A percentile compares a stretch with the other conserved stretches of the same genome.
Conservation (phyloP, 768 basidiomycete genomes). For the Leucocoprinus birnbaumii region DNA sequence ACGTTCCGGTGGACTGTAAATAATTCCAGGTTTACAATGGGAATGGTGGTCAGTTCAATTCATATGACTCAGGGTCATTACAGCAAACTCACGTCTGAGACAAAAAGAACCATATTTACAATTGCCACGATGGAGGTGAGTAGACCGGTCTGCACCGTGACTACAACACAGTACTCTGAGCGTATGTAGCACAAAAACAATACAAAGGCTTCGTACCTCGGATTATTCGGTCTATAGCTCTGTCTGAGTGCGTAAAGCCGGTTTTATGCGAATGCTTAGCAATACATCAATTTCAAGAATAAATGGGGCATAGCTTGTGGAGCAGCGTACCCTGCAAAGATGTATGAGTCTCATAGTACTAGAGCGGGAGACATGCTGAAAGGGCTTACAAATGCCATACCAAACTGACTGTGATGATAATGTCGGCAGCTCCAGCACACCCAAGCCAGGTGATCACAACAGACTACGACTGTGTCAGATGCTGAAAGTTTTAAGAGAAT, state of each 20-base stretch:
- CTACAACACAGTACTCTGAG: constrained; percentile 15
- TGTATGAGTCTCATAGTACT: background rate
- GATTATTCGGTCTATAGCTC: constrained; percentile 40
- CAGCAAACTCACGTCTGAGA: constrained; percentile 25
- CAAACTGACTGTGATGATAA: constrained; percentile 38
- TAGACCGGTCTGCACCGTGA: constrained; percentile 35
- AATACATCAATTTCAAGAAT: too few species aligned
- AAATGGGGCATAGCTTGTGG: background rate
- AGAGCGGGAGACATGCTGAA: too few species aligned
- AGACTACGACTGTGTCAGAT: too few species aligned
- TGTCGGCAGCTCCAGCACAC: constrained; percentile 35
- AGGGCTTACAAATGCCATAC: constrained; percentile 41
- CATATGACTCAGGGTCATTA: too few species aligned
- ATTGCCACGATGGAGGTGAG: constrained; percentile 33
- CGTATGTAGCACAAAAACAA: too few species aligned
- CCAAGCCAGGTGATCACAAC: constrained; percentile 38
- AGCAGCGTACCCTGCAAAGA: constrained; percentile 1
- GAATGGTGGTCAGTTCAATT: too few species aligned
- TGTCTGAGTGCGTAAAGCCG: constrained; percentile 37
- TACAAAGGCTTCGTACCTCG: constrained; percentile 25
- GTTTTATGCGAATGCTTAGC: constrained; percentile 36
- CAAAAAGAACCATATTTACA: constrained; percentile 27
- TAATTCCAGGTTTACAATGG: too few species aligned
- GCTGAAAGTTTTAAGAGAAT: too few species aligned
- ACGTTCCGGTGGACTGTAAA: constrained; percentile 17